These are phyloP conservation scores for Boletus rufocinnamomeus DNA, from an alignment of 768 basidiomycete species.

Conservation along the genomic window DNA sequence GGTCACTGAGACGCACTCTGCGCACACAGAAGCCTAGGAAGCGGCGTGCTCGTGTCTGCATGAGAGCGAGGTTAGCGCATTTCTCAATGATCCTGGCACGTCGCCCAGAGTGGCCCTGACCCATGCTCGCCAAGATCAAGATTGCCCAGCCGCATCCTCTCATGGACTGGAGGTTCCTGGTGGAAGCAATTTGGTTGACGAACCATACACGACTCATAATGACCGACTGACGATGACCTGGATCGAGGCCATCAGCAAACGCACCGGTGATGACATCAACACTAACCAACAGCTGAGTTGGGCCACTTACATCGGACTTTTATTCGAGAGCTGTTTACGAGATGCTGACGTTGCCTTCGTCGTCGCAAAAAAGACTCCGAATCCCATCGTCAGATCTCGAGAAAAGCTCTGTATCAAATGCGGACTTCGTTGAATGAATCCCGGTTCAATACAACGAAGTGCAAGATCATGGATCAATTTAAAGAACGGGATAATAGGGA, in stretches of 20 bases:
- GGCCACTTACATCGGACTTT: conserved; percentile 48
- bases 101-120: conserved; percentile 46
- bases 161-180: conserved; percentile 58
- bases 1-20: conserved; percentile 50
- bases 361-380: conserved; percentile 51
- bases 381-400: conserved; percentile 54
- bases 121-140: conserved; percentile 50
- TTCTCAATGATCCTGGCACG: conserved; percentile 32
- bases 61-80: conserved; percentile 44
- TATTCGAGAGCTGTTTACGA: conserved; percentile 46
- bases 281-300: conserved; percentile 41
- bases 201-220: conserved; percentile 55
- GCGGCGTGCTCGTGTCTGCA: conserved; percentile 56
- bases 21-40: conserved; percentile 63
- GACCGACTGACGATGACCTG: conserved; percentile 45
- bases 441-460: conserved; percentile 46
- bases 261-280: conserved; percentile 21
- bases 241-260: conserved; percentile 37
- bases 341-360: conserved; percentile 50
- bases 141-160: conserved; percentile 60
- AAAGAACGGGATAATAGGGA: conserved; percentile 19
- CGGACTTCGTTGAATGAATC: conserved; percentile 51
- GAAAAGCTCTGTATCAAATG: conserved; percentile 44
- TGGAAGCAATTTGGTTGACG: conserved; percentile 61
- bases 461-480: conserved; percentile 21